Base-by-base conservation (phyloP, 305 asterid genomes). In the Plantago rigida region DNA sequence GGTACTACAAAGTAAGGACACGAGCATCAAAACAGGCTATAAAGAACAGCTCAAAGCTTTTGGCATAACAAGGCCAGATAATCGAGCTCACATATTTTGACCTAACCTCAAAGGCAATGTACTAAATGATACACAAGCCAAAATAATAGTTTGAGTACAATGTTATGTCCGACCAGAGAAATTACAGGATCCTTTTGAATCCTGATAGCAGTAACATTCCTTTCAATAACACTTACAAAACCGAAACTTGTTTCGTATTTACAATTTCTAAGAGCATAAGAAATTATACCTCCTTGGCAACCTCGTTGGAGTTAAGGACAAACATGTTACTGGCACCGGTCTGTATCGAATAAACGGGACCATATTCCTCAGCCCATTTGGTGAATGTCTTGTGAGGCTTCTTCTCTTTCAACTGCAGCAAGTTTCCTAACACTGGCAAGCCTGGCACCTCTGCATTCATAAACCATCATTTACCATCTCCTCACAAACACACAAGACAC, bases 301-400 rank as follows among this genome's bases (percentile, higher is more conserved):
- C 82, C 26, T 83, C 86, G 29, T 51, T 75, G 51, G 81, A 29
- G 69, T 81, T 88, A 59, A 92, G 85, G 15, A 92, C 89, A 65
- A 86, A 77, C 81, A 92, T 77, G 4, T 63, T 70, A 64, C 49
- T 81, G 29, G 90, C 70, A 19, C 96, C 96, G 13, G 94, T 56
- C 69, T 65, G 76, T 69, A 91, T 86, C 1, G 98, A 82, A 60
- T 84, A 91, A 3, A 92, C 61, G 0, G 95, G 95, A 12, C 96
- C 96, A 66, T 92, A 82, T 0, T 60, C 64, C 71, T 86, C 80
- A 13, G 90, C 89, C 96, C 94, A 91, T 55, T 75, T 84, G 7
- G 85, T 63, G 65, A 88, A 91, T 17, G 98, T 88, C 51, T 75
- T 88, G 79, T 86, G 78, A 29, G 98, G 96, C 42, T 91, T 91